A percentile compares a stretch with the other conserved stretches of the same genome.
phyloP scores from a whole-genome alignment of 225 moss, liverwort and hornwort species.

The Pseudoscleropodium purum region DNA sequence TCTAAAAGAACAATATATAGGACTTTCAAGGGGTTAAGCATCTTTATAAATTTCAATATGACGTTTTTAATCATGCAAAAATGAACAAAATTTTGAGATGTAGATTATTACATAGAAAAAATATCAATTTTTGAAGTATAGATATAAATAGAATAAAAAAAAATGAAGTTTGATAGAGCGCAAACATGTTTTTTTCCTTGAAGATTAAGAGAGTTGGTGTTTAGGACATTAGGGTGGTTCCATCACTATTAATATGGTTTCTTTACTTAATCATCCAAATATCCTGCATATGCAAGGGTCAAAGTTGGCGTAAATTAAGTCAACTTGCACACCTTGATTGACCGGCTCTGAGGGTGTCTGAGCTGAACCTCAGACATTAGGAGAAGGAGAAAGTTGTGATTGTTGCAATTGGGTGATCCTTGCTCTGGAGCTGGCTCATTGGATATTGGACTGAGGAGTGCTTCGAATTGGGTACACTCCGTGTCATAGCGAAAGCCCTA shows the following conservation, averaged over 20 bases:
- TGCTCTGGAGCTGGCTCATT: too few relatives aligned
- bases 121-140: neutral
- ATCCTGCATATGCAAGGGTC: neutral
- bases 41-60: neutral
- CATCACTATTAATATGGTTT: fast-evolving
- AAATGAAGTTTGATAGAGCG: neutral
- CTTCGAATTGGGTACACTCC: too few relatives aligned
- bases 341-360: neutral
- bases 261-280: neutral
- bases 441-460: too few relatives aligned
- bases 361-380: neutral
- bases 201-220: neutral
- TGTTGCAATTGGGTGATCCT: too few relatives aligned
- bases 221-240: neutral
- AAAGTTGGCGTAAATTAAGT: neutral
- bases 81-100: neutral
- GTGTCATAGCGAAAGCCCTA: too few relatives aligned
- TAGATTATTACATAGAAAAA: neutral
- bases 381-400: neutral
- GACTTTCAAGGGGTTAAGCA: too few relatives aligned
- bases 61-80: neutral
- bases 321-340: neutral
- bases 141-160: neutral
- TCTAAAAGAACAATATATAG: too few relatives aligned
- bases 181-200: neutral